Conservation (phyloP, 1,284 basidiomycete species). For the Moniliophthora roreri region DNA sequence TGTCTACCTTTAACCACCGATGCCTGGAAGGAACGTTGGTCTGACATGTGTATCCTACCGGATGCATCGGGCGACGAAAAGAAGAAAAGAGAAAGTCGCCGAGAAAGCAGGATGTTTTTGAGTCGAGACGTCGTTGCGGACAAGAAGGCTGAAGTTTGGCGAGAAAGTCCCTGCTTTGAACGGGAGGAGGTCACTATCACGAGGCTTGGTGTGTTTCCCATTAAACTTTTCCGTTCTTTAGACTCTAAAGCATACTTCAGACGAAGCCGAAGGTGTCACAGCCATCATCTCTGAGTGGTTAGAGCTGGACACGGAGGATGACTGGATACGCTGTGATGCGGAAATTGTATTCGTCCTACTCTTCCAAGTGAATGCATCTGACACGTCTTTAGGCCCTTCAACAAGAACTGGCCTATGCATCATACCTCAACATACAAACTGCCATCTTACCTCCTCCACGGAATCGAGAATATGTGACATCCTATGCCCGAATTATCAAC, state of each 20-base stretch:
- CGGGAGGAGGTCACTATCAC: constrained; percentile 89
- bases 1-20: constrained; percentile 87
- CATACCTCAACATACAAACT: constrained; percentile 86
- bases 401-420: constrained; percentile 92
- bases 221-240: constrained; percentile 1
- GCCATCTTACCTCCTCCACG: constrained; percentile 90
- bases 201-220: constrained; percentile 63
- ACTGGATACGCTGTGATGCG: constrained; percentile 94
- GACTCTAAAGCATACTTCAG: constrained; percentile 36
- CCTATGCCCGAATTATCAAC: constrained; percentile 90
- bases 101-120: constrained; percentile 15
- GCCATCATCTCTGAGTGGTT: constrained; percentile 91
- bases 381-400: constrained; percentile 70
- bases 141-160: constrained; percentile 86
- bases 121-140: constrained; percentile 51
- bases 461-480: constrained; percentile 81
- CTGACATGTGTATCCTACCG: constrained; percentile 78
- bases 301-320: constrained; percentile 90
- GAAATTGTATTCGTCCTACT: constrained; percentile 70
- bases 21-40: constrained; percentile 89
- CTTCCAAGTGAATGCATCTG: background rate
- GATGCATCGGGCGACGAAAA: constrained; percentile 40
- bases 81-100: constrained; percentile 30
- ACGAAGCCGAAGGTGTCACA: constrained; percentile 81
- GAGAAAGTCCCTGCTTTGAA: constrained; percentile 77